Conservation (phyloP, 345 rosid species). For the Lenwebbia sp. region DNA sequence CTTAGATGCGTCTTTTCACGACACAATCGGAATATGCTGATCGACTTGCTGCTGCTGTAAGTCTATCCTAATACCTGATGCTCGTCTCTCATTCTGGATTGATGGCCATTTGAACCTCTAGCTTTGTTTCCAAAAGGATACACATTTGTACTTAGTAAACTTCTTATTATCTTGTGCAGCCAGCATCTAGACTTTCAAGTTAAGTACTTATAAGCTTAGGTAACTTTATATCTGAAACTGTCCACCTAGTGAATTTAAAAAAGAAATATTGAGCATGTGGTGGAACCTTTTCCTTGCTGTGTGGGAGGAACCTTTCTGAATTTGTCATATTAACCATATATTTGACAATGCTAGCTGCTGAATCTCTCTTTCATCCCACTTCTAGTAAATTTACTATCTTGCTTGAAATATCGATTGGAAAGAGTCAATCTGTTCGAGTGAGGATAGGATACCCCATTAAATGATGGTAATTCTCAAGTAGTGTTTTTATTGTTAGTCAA, state of each 20-base stretch:
- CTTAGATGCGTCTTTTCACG: slow-evolving; percentile 66
- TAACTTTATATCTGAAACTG: neutral
- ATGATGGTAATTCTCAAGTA: neutral
- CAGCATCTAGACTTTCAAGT: neutral
- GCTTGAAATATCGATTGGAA: neutral
- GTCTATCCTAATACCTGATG: neutral
- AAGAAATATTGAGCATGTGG: neutral
- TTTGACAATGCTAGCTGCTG: neutral
- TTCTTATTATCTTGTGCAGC: neutral
- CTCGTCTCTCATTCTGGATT: neutral
- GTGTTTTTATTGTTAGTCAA: neutral
- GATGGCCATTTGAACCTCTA: neutral
- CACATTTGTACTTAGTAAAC: neutral
- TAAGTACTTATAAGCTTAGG: neutral
- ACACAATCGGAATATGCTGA: slow-evolving; percentile 79
- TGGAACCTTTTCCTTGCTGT: neutral
- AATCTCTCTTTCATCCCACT: neutral
- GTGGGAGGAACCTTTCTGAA: neutral
- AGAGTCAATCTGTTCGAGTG: neutral
- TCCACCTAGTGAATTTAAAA: neutral
- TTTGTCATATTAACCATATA: neutral
- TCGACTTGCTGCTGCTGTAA: slow-evolving; percentile 66
- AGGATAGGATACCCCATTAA: neutral
- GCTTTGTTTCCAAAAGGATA: neutral
- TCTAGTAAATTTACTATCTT: neutral